Base-by-base conservation (phyloP, 345 rosid species). In the Moricandia arvensis region DNA sequence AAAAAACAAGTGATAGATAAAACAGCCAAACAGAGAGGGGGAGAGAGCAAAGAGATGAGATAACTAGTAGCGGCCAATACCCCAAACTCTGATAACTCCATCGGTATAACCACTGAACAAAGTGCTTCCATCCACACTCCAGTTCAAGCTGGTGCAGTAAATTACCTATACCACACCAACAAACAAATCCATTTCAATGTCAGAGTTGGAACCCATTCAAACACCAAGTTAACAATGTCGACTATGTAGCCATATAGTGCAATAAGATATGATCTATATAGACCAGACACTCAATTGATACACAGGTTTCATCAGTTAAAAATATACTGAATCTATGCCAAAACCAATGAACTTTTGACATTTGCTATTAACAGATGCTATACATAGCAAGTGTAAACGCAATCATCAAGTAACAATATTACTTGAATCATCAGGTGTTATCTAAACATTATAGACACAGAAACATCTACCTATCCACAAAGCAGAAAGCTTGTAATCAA, bases 11-110 rank as follows among this genome's bases (percentile, higher is more conserved):
- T 13, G 47, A 72, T 27, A 72, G 16, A 53, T 29, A 59, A 58
- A 72, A 63, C 47, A 49, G 37, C 45, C 63, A 58, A 15, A 59
- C 2, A 13, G 45, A 69, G 6, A 34, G 29, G 4, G 24, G 8
- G 0, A 33, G 24, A 1, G 49, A 18, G 58, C 59, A 57, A 31
- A 18, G 66, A 17, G 63, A 33, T 62, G 58, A 7, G 71, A 26
- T 41, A 3, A 49, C 68, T 87, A 85, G 80, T 80, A 89, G 75
- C 97, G 98, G 15, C 96, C 94, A 26, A 94, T 75, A 10, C 97
- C 98, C 98, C 98, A 94, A 51, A 94, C 97, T 85, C 98, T 83
- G 82, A 94, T 82, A 6, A 94, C 97, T 37, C 98, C 97, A 74
- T 94, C 98, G 0, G 97, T 94, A 43, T 91, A 94, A 8, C 98